Conservation (phyloP, 139 green algal species). For the Haematococcus lacustris region DNA sequence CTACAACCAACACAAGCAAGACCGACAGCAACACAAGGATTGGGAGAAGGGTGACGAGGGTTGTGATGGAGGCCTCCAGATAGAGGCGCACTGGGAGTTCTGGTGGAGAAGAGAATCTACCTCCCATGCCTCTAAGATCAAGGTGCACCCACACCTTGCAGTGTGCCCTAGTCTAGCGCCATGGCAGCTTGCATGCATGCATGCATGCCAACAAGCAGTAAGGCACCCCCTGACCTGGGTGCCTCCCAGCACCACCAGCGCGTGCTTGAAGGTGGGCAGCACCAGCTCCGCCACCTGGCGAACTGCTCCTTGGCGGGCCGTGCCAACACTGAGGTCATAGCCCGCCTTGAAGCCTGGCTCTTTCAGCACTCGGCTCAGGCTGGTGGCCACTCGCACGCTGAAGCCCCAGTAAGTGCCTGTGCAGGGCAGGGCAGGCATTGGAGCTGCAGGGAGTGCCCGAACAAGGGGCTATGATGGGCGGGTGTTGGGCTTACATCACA, state of each 20-base stretch:
- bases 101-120: not conserved
- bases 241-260: constrained; percentile 73
- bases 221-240: constrained; percentile 1
- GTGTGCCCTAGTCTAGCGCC: no score
- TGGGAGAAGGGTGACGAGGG: no score
- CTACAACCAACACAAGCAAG: not conserved
- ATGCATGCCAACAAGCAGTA: no score
- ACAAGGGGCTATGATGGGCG: no score
- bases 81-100: not conserved
- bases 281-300: constrained; percentile 25
- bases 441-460: no score
- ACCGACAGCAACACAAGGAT: no score
- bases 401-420: constrained; percentile 85
- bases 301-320: not conserved
- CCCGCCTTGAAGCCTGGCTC: constrained; percentile 41
- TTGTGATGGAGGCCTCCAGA: not conserved
- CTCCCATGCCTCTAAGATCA: not conserved
- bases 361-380: constrained; percentile 48
- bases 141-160: no score
- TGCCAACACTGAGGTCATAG: constrained; percentile 72
- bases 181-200: no score
- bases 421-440: no score
- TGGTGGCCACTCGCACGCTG: constrained; percentile 58
- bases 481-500: no score
- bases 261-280: constrained; percentile 61